Conservation (phyloP, 768 basidiomycete species). For the Calocera viscosa region DNA sequence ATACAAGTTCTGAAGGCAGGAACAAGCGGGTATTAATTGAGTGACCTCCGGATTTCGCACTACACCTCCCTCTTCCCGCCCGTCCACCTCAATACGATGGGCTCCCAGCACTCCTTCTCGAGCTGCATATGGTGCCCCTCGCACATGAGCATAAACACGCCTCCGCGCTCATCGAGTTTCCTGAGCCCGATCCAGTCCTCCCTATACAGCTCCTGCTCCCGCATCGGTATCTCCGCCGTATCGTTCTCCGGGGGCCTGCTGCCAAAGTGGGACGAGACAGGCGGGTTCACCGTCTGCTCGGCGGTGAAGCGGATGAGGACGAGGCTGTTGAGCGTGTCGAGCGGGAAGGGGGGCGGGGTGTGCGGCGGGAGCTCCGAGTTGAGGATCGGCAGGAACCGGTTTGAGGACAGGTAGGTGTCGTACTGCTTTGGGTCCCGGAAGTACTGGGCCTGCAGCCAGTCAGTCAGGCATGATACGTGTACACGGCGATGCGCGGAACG, state of each 20-base stretch:
- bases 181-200: constrained; percentile 77
- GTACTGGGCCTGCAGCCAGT: constrained; percentile 76
- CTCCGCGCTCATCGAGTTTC: constrained; percentile 51
- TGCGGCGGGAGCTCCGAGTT: constrained; percentile 69
- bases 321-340: constrained; percentile 50
- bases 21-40: too few relatives aligned
- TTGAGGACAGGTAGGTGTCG: constrained; percentile 43
- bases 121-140: constrained; percentile 69
- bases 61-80: constrained; percentile 13
- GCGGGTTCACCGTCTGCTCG: constrained; percentile 69
- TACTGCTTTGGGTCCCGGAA: constrained; percentile 61
- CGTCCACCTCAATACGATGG: constrained; percentile 29
- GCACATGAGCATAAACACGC: constrained; percentile 48
- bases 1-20: too few relatives aligned
- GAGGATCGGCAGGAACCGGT: constrained; percentile 57
- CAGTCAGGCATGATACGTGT: too few relatives aligned
- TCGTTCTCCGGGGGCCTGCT: constrained; percentile 1
- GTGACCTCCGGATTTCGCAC: too few relatives aligned
- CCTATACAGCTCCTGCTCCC: constrained; percentile 52
- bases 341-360: constrained; percentile 44
- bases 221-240: constrained; percentile 53
- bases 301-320: constrained; percentile 61
- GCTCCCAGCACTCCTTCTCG: constrained; percentile 44
- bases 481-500: too few relatives aligned
- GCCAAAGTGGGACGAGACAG: constrained; percentile 80